Percentiles rank a stretch among this genome's conserved stretches.
Evolutionary conservation across 371 early-diverging fungal species (phyloP).

Genomic region (Apophysomyces elegans): DNA sequence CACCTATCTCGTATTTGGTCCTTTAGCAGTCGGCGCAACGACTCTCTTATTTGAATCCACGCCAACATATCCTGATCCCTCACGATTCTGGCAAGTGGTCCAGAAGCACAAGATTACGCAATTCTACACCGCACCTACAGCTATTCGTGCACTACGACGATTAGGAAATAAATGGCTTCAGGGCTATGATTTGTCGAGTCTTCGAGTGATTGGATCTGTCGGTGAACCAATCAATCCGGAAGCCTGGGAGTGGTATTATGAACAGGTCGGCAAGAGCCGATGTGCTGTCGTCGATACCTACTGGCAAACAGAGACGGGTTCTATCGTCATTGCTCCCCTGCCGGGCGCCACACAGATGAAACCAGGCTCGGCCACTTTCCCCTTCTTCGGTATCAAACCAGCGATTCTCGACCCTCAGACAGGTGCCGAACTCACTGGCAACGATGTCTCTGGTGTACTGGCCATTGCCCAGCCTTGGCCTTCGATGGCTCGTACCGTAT

Average conservation of each 20-base stretch:
- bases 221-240: constrained; percentile 99
- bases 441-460: constrained; percentile 90
- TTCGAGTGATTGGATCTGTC: constrained; percentile 94
- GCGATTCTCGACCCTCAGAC: constrained; percentile 82
- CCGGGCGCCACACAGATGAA: constrained; percentile 87
- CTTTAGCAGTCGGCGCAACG: constrained; percentile 87
- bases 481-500: constrained; percentile 93
- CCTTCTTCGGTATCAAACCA: constrained; percentile 96
- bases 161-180: constrained; percentile 85
- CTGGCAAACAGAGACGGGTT: constrained; percentile 97
- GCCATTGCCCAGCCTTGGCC: constrained; percentile 94
- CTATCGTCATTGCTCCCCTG: constrained; percentile 90
- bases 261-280: constrained; percentile 84
- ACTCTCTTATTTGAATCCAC: constrained; percentile 93
- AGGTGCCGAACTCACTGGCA: constrained; percentile 75
- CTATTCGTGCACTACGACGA: constrained; percentile 92
- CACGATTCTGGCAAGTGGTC: constrained; percentile 84
- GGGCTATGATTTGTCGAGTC: constrained; percentile 72
- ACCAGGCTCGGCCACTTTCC: constrained; percentile 95
- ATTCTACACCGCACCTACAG: constrained; percentile 99
- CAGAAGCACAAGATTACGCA: constrained; percentile 92
- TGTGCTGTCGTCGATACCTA: constrained; percentile 97
- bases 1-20: constrained; percentile 95
- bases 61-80: constrained; percentile 85
- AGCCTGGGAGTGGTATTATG: constrained; percentile 97